Percentiles rank a stretch among this genome's conserved stretches.
phyloP scores from a whole-genome alignment of 2,329 filamentous ascomycete genomes.

The Myrmaecium sp. region DNA sequence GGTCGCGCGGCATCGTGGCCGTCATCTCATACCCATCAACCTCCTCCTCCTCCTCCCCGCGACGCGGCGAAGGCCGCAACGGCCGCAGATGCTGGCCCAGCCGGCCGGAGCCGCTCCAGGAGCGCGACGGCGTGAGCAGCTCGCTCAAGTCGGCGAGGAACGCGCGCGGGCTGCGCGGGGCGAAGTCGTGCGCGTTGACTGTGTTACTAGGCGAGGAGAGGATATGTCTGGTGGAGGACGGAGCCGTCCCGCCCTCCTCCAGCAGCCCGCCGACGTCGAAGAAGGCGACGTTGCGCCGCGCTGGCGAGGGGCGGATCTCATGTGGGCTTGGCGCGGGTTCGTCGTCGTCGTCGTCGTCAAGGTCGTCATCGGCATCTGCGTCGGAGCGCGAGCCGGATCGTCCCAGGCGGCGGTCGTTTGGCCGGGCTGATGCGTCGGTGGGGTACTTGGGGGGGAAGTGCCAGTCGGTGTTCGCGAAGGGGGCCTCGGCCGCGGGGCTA shows the following conservation, averaged over 20 bases:
- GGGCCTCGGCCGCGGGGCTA: conserved; percentile 10
- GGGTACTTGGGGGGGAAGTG: conserved; percentile 9
- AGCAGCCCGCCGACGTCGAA: conserved; percentile 72
- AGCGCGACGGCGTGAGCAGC: no score
- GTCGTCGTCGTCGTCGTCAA: conserved; percentile 12
- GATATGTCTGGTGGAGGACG: conserved; percentile 5
- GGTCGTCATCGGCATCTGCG: conserved; percentile 7
- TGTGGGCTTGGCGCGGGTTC: conserved; percentile 21
- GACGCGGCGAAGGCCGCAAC: no score
- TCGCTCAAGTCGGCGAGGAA: no score
- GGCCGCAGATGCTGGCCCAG: no score
- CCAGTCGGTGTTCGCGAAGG: conserved; percentile 10
- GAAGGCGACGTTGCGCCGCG: conserved; percentile 52
- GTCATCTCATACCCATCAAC: no score
- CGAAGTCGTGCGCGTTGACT: conserved; percentile 24
- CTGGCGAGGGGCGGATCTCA: conserved; percentile 23
- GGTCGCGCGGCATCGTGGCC: no score
- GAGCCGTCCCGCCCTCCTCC: conserved; percentile 30
- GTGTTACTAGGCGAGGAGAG: conserved; percentile 19
- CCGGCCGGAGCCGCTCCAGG: no score
- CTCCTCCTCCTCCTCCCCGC: no score
- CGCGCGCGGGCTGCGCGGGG: no score
- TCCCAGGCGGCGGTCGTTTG: no score
- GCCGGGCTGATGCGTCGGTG: background rate
- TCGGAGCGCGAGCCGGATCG: conserved; percentile 19